Evolutionary conservation across 1,284 basidiomycete species (phyloP).

Genomic region (Marasmius fiardii): DNA sequence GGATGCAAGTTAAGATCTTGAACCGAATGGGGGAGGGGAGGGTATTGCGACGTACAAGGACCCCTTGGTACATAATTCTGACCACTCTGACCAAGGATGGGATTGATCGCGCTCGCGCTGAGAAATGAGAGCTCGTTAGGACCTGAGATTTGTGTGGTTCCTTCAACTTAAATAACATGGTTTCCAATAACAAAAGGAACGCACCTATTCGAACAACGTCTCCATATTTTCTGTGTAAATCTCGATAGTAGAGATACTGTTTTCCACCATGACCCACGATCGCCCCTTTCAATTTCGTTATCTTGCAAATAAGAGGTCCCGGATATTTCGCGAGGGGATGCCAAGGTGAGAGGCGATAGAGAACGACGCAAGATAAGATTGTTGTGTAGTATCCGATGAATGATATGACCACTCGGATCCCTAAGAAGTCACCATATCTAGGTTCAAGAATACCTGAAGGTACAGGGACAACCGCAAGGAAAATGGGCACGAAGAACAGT

Average conservation of each 20-base stretch:
- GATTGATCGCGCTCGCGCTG: too few relatives aligned
- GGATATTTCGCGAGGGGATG: not conserved
- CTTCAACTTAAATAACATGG: not conserved
- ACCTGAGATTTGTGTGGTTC: not conserved
- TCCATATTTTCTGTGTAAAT: not conserved
- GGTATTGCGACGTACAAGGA: too few relatives aligned
- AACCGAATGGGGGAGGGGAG: too few relatives aligned
- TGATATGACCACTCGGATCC: too few relatives aligned
- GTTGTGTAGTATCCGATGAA: too few relatives aligned
- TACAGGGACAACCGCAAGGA: too few relatives aligned
- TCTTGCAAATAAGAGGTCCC: not conserved
- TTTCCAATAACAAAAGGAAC: not conserved
- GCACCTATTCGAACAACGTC: not conserved
- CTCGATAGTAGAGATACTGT: not conserved
- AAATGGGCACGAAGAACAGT: not conserved
- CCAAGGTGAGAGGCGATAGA: not conserved
- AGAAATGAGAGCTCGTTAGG: not conserved
- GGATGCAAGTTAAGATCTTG: not conserved
- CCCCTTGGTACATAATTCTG: not conserved
- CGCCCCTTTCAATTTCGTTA: not conserved
- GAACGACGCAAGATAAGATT: too few relatives aligned
- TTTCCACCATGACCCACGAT: not conserved
- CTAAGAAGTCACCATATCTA: too few relatives aligned
- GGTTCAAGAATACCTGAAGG: too few relatives aligned
- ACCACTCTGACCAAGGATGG: too few relatives aligned